These are phyloP conservation scores for Paraglomus brasilianum DNA, from an alignment of 192 early-diverging fungal species.

Conservation along the genomic window DNA sequence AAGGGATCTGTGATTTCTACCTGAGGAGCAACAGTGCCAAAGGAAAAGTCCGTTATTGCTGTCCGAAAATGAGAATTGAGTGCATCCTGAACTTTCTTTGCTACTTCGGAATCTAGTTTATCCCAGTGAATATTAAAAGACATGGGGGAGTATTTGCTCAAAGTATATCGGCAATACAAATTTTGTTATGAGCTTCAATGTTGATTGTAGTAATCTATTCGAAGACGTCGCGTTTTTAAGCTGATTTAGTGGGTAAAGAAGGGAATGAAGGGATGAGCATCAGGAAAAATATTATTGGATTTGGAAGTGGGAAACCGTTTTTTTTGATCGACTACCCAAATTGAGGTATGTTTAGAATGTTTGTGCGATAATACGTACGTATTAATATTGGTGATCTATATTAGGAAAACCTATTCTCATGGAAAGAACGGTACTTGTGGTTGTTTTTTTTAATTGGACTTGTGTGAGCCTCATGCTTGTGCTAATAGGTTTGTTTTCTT, in stretches of 20 bases:
- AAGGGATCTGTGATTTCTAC: constrained; percentile 76
- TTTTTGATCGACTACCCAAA: constrained; percentile 3
- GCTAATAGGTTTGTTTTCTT: not conserved
- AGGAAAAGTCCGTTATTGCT: constrained; percentile 61
- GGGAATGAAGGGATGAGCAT: no score
- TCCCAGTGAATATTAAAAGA: constrained; percentile 34
- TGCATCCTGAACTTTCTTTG: constrained; percentile 28
- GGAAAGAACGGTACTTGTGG: constrained; percentile 15
- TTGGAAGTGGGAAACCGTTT: no score
- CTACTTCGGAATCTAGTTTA: constrained; percentile 24
- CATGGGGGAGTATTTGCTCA: no score
- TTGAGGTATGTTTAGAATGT: constrained; percentile 39
- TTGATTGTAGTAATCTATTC: constrained; percentile 81
- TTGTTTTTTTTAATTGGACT: constrained; percentile 5
- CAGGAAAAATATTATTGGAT: no score
- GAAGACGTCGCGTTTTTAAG: constrained; percentile 81
- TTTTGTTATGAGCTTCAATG: no score
- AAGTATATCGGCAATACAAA: no score
- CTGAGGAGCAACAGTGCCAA: constrained; percentile 65
- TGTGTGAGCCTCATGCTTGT: not conserved
- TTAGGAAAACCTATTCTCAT: constrained; percentile 17
- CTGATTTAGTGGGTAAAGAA: constrained; percentile 64
- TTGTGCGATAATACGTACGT: not conserved
- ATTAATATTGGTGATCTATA: constrained; percentile 24
- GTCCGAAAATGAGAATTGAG: constrained; percentile 39